Percentiles rank a stretch among this genome's conserved stretches.
phyloP scores from a whole-genome alignment of 208 protist species.

The Phytomonas francai region DNA sequence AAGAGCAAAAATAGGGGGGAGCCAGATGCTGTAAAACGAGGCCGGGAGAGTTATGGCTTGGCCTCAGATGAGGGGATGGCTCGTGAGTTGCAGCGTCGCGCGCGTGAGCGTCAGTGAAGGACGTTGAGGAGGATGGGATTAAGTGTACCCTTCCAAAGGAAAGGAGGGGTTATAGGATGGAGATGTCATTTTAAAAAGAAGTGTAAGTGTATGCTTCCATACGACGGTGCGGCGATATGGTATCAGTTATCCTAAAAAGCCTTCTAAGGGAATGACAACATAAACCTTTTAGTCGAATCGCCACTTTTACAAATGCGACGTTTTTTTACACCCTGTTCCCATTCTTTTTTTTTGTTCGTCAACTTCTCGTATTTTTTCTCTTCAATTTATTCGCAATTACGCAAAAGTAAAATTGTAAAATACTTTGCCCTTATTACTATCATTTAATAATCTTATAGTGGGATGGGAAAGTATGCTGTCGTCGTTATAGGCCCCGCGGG shows the following conservation, averaged over 20 bases:
- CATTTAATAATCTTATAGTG: constrained; percentile 7
- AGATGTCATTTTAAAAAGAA: background rate
- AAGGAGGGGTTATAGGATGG: background rate
- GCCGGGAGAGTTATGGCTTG: constrained; percentile 12
- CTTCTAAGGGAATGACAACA: background rate
- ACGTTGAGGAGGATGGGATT: background rate
- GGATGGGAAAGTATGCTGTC: constrained; percentile 86
- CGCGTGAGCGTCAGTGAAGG: background rate
- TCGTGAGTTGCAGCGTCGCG: constrained; percentile 14
- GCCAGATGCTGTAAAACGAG: constrained; percentile 6
- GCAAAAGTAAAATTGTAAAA: constrained; percentile 10
- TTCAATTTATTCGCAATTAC: background rate
- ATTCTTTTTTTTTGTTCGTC: background rate
- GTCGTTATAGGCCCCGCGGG: constrained; percentile 90
- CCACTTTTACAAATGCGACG: constrained; percentile 6
- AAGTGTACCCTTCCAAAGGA: background rate
- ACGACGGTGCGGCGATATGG: background rate
- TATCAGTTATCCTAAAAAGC: background rate
- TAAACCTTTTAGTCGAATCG: background rate
- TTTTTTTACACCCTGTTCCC: background rate
- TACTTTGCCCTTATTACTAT: background rate
- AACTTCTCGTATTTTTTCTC: constrained; percentile 3
- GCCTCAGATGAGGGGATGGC: constrained; percentile 25
- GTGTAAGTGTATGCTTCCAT: background rate
- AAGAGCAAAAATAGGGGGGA: constrained; percentile 1